phyloP scores from a whole-genome alignment of 176 grass and related monocot genomes.

The Neostapfia colusana region DNA sequence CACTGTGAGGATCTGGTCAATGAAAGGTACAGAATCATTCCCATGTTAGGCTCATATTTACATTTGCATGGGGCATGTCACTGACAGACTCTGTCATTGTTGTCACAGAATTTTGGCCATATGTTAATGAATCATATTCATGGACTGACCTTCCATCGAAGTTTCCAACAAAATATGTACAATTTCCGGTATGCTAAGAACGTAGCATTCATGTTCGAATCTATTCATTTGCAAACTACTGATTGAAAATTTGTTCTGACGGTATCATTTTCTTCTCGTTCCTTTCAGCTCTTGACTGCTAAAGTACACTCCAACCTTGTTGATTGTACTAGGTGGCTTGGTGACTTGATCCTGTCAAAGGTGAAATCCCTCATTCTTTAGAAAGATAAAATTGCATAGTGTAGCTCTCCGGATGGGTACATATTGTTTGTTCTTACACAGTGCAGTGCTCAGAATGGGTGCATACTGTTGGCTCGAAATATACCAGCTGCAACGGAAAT shows the following conservation, averaged over 20 bases:
- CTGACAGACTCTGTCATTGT: conserved; percentile 26
- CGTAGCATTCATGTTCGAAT: neutral
- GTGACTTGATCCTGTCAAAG: conserved; percentile 94
- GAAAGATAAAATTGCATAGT: conserved; percentile 2
- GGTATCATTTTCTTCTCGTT: conserved; percentile 20
- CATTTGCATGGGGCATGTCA: conserved; percentile 12
- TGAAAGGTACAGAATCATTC: conserved; percentile 65
- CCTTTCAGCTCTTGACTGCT: conserved; percentile 66
- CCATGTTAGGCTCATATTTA: conserved; percentile 1
- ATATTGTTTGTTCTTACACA: neutral
- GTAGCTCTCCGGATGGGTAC: neutral
- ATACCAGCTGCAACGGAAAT: neutral
- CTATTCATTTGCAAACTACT: conserved; percentile 14
- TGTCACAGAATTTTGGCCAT: conserved; percentile 77
- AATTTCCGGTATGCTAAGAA: conserved; percentile 65
- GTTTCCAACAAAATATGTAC: conserved; percentile 97
- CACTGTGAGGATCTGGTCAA: conserved; percentile 97
- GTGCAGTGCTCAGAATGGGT: neutral
- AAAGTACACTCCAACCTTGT: conserved; percentile 83
- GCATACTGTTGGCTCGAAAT: conserved; percentile 1
- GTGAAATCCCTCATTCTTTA: conserved; percentile 41
- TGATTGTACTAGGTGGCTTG: conserved; percentile 95
- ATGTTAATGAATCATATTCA: conserved; percentile 93
- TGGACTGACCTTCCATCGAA: conserved; percentile 92
- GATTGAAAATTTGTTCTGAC: neutral